Conservation (phyloP, 306 rosid species). For the Malus domestica region ASM211411v1 NC_041799.1:33421001-33421500, state of each 20-base stretch:
- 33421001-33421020: neutral
- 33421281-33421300: too few species aligned
- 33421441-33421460: neutral
- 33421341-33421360: too few species aligned
- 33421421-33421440: too few species aligned
- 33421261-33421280: too few species aligned
- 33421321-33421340: too few species aligned
- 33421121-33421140: conserved; percentile 7
- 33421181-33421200: conserved; percentile 11
- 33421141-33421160: conserved; percentile 19
- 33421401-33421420: too few species aligned
- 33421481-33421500: neutral
- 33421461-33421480: neutral
- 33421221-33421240: too few species aligned
- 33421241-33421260: too few species aligned
- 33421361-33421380: too few species aligned
- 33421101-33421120: neutral
- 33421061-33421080: neutral
- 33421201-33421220: neutral
- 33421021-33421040: neutral
- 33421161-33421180: conserved; percentile 24
- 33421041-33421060: neutral
- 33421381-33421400: too few species aligned
- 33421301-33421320: too few species aligned
- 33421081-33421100: neutral